These are phyloP conservation scores for Scopulariopsis brevicaulis DNA, from an alignment of 2,329 filamentous ascomycete species.

Conservation along the genomic window DNA sequence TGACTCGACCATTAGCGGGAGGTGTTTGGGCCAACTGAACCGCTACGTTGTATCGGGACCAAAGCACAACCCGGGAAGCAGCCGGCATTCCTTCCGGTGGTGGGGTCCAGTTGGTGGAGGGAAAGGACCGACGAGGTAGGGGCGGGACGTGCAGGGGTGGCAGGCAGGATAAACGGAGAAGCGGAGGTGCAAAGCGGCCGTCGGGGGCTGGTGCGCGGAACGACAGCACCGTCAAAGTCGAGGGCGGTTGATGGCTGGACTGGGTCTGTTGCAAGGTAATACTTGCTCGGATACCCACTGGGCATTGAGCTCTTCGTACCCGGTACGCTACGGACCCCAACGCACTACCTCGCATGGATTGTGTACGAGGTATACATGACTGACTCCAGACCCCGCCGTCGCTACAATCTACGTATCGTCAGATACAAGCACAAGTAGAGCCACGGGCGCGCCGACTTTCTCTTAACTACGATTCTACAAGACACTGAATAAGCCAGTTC, in stretches of 20 bases:
- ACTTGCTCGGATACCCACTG: neutral
- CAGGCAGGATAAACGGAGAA: constrained; percentile 2
- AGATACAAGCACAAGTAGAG: too few relatives aligned
- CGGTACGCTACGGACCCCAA: neutral
- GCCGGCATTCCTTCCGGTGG: neutral
- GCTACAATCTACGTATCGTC: too few relatives aligned
- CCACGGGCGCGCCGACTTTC: too few relatives aligned
- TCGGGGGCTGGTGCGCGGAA: neutral
- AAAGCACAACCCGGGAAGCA: neutral
- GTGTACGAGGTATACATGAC: neutral
- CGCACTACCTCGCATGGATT: neutral
- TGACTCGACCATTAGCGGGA: neutral
- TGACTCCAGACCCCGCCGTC: too few relatives aligned
- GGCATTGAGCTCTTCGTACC: neutral
- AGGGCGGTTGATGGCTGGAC: neutral
- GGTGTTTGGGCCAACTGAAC: neutral
- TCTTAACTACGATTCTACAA: too few relatives aligned
- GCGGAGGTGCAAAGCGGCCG: constrained; percentile 1
- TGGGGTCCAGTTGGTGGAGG: neutral
- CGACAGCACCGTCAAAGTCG: neutral
- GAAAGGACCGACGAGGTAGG: neutral
- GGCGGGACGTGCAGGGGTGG: neutral
- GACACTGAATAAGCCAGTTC: too few relatives aligned
- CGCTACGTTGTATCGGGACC: neutral
- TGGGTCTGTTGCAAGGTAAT: neutral